phyloP scores from a whole-genome alignment of 2,329 filamentous ascomycete genomes.

The Pochonia chlamydosporia region DNA sequence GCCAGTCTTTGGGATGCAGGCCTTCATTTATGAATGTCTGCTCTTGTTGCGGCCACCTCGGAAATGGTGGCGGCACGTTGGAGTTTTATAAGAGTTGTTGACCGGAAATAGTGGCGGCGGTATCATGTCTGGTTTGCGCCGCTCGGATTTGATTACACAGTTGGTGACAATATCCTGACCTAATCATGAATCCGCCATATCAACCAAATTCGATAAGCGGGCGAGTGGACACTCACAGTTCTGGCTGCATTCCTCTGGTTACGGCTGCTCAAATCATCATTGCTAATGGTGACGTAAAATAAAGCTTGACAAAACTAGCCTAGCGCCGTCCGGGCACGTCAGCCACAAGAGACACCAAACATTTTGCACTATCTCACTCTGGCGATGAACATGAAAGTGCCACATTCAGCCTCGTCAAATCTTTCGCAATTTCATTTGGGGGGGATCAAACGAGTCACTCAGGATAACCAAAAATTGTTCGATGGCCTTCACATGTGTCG shows the following conservation, averaged over 20 bases:
- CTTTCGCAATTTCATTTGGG: too few relatives aligned
- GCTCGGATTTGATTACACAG: neutral
- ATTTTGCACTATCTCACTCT: neutral
- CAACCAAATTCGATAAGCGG: too few relatives aligned
- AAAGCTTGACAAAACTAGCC: neutral
- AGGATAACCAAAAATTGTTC: too few relatives aligned
- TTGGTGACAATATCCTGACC: slow-evolving; percentile 1
- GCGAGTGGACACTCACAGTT: neutral
- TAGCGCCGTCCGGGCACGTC: slow-evolving; percentile 39
- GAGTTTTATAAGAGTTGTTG: neutral
- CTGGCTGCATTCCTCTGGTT: neutral
- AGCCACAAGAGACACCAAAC: slow-evolving; percentile 13
- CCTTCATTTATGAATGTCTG: neutral
- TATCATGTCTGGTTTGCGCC: neutral
- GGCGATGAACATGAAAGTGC: too few relatives aligned
- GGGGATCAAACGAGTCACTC: too few relatives aligned
- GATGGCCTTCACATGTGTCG: too few relatives aligned
- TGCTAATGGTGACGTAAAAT: slow-evolving; percentile 31
- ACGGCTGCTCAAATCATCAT: too few relatives aligned
- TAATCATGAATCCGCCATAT: neutral
- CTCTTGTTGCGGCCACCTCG: neutral
- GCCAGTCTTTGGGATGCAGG: neutral
- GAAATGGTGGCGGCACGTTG: neutral
- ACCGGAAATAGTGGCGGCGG: neutral
- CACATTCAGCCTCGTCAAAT: too few relatives aligned